Conservation (phyloP, 108 stramenopile species). For the Fragilaria radians region DNA sequence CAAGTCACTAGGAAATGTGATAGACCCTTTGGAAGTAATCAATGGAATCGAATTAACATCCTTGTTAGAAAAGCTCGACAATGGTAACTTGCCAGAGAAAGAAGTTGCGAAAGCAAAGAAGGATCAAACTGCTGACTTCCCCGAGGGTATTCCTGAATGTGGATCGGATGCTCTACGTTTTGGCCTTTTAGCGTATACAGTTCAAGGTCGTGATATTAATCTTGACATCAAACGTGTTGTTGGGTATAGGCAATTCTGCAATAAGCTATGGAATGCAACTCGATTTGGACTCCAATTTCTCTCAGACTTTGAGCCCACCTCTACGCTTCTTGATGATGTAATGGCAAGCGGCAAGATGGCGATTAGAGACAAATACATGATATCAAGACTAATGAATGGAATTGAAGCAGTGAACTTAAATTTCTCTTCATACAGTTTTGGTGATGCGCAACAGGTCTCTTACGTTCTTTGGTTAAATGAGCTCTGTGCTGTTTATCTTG, state of each 20-base stretch:
- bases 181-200: slow-evolving; percentile 96
- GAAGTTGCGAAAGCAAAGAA: slow-evolving; percentile 95
- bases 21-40: slow-evolving; percentile 98
- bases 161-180: slow-evolving; percentile 98
- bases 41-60: slow-evolving; percentile 85
- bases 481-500: slow-evolving; percentile 94
- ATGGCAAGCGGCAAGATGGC: slow-evolving; percentile 80
- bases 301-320: slow-evolving; percentile 82
- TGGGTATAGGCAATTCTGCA: slow-evolving; percentile 97
- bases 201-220: slow-evolving; percentile 97
- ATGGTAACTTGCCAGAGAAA: slow-evolving; percentile 91
- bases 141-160: slow-evolving; percentile 97
- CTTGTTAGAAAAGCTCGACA: slow-evolving; percentile 82
- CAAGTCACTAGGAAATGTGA: slow-evolving; percentile 98
- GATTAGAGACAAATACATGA: slow-evolving; percentile 85
- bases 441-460: slow-evolving; percentile 77
- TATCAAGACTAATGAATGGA: slow-evolving; percentile 86
- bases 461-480: slow-evolving; percentile 95
- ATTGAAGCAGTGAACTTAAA: slow-evolving; percentile 57
- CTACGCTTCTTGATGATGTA: slow-evolving; percentile 72
- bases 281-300: slow-evolving; percentile 85
- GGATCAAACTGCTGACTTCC: slow-evolving; percentile 90
- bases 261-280: slow-evolving; percentile 99
- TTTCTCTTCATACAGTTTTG: slow-evolving; percentile 82
- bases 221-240: slow-evolving; percentile 98